A percentile compares a stretch with the other conserved stretches of the same genome.
These are phyloP conservation scores for Pneumocystis oryctolagi DNA, from an alignment of 1,139 yeast species.

Conservation along the genomic window DNA sequence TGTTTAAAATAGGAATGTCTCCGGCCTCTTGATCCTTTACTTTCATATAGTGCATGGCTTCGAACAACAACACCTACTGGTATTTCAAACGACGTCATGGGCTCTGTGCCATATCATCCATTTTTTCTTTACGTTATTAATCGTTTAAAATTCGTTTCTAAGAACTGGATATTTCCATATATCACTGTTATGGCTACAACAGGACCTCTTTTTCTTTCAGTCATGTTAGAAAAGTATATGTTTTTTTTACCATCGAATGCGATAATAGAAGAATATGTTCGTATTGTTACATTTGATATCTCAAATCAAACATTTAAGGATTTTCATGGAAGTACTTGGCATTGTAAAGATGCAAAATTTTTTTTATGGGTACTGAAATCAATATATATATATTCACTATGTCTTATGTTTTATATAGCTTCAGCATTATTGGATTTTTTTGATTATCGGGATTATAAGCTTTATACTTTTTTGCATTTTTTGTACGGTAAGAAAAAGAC, in stretches of 20 bases:
- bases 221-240: slow-evolving; percentile 66
- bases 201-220: slow-evolving; percentile 77
- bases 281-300: background rate
- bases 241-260: background rate
- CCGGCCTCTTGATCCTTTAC: slow-evolving; percentile 59
- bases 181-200: slow-evolving; percentile 87
- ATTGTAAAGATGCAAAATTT: background rate
- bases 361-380: background rate
- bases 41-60: slow-evolving; percentile 71
- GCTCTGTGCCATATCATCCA: slow-evolving; percentile 73
- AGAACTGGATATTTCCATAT: slow-evolving; percentile 69
- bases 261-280: background rate
- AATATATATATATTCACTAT: background rate
- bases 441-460: background rate
- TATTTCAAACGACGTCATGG: slow-evolving; percentile 86
- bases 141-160: slow-evolving; percentile 39
- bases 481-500: background rate
- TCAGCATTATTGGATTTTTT: background rate
- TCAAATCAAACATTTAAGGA: background rate
- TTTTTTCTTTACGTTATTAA: slow-evolving; percentile 61
- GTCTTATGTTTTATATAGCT: background rate
- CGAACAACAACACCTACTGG: slow-evolving; percentile 85
- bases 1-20: slow-evolving; percentile 41
- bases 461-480: background rate
- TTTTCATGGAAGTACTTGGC: background rate